Conservation (phyloP, 2,329 filamentous ascomycete genomes). For the Neofusicoccum parvum region DNA sequence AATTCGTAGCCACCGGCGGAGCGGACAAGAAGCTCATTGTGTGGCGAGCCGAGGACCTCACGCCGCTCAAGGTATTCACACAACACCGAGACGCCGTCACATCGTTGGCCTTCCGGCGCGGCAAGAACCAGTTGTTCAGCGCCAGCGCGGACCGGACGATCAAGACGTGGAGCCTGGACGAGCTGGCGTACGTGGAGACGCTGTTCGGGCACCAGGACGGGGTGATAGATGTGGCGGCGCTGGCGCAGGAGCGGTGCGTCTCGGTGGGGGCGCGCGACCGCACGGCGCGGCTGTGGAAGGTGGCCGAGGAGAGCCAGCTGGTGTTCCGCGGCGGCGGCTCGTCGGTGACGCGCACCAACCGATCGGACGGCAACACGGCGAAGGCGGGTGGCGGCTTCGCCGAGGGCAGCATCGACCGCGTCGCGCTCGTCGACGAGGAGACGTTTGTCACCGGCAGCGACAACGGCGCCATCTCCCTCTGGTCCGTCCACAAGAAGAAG, state of each 20-base stretch:
- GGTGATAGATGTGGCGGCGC: constrained; percentile 74
- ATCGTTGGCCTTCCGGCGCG: constrained; percentile 79
- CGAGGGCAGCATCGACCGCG: constrained; percentile 87
- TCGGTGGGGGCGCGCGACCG: constrained; percentile 89
- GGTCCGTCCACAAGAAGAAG: constrained; percentile 94
- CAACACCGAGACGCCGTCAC: constrained; percentile 90
- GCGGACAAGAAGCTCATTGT: constrained; percentile 82
- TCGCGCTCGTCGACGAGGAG: constrained; percentile 85
- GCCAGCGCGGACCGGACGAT: constrained; percentile 89
- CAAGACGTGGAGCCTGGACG: constrained; percentile 92
- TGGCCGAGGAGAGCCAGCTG: constrained; percentile 90
- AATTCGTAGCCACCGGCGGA: constrained; percentile 88
- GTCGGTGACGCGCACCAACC: constrained; percentile 37
- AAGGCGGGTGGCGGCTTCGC: constrained; percentile 49
- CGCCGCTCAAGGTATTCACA: constrained; percentile 79
- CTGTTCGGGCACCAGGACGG: constrained; percentile 95
- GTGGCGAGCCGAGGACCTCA: constrained; percentile 80
- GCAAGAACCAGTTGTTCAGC: constrained; percentile 89
- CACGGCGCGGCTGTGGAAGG: constrained; percentile 92
- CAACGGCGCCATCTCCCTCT: constrained; percentile 82
- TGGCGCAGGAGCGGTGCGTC: constrained; percentile 84
- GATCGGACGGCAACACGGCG: constrained; percentile 30
- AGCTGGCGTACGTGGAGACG: constrained; percentile 92
- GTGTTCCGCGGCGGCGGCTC: constrained; percentile 84
- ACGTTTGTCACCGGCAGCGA: constrained; percentile 93